These are phyloP conservation scores for Podaxis rugospora DNA, from an alignment of 768 basidiomycete species.

Conservation along the genomic window DNA sequence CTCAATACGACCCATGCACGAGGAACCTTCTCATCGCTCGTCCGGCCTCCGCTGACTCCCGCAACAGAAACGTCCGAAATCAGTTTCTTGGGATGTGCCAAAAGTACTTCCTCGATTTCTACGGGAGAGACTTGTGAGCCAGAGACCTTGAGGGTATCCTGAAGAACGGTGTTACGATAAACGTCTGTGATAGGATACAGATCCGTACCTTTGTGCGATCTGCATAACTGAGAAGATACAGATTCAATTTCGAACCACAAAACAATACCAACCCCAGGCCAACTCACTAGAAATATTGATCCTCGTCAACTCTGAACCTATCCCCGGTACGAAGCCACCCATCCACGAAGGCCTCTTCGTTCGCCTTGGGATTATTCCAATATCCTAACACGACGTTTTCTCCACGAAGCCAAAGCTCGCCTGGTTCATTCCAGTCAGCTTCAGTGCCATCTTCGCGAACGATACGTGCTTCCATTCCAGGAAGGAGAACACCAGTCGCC, in stretches of 20 bases:
- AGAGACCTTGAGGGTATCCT: conserved; percentile 79
- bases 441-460: conserved; percentile 53
- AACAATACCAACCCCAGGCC: not conserved
- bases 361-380: conserved; percentile 66
- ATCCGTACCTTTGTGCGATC: conserved; percentile 62
- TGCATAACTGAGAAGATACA: conserved; percentile 47
- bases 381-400: conserved; percentile 60
- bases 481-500: conserved; percentile 52
- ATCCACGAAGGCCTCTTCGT: conserved; percentile 56
- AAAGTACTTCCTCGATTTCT: conserved; percentile 71
- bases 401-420: conserved; percentile 60
- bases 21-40: conserved; percentile 66
- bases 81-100: conserved; percentile 58
- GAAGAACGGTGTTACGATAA: not conserved
- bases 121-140: conserved; percentile 76
- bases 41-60: conserved; percentile 67
- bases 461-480: conserved; percentile 59
- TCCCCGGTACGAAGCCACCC: conserved; percentile 80
- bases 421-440: conserved; percentile 51
- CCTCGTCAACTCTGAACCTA: conserved; percentile 51
- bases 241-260: not conserved
- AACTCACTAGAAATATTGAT: conserved; percentile 62
- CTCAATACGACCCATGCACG: conserved; percentile 77
- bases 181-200: not conserved
- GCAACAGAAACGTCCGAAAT: conserved; percentile 66